Conservation (phyloP, 2,329 filamentous ascomycete genomes). For the Colletotrichum nymphaeae region DNA sequence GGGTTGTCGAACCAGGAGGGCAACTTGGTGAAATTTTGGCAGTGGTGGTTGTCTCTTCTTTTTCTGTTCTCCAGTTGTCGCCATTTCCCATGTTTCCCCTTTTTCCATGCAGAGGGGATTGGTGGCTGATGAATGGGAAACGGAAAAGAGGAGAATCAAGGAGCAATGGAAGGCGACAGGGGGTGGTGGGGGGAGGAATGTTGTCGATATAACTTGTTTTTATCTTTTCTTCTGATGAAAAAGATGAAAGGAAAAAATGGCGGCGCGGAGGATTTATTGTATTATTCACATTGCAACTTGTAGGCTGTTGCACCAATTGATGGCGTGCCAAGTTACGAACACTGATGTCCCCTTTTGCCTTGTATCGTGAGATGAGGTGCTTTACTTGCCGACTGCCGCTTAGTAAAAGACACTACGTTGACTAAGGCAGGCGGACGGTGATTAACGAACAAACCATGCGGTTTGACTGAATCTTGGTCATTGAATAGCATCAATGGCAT, state of each 20-base stretch:
- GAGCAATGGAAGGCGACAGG: not conserved
- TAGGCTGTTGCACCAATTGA: constrained; percentile 25
- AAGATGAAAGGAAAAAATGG: not conserved
- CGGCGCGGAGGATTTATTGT: constrained; percentile 7
- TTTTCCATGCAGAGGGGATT: not conserved
- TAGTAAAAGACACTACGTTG: too few relatives aligned
- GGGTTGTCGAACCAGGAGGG: not conserved
- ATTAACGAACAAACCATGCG: too few relatives aligned
- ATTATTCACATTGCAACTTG: constrained; percentile 21
- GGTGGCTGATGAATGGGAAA: not conserved
- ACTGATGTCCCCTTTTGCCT: not conserved
- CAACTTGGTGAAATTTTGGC: not conserved
- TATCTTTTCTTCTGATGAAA: constrained; percentile 1
- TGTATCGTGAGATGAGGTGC: not conserved
- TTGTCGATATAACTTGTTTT: too few relatives aligned
- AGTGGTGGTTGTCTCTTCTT: not conserved
- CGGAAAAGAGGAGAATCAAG: not conserved
- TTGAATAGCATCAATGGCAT: too few relatives aligned
- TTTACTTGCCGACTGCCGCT: too few relatives aligned
- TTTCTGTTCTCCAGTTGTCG: not conserved
- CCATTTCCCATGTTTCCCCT: not conserved
- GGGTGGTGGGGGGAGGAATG: not conserved
- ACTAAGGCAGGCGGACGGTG: too few relatives aligned
- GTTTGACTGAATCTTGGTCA: too few relatives aligned
- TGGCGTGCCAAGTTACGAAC: constrained; percentile 25